A percentile compares a stretch with the other conserved stretches of the same genome.
Evolutionary conservation across 2,329 filamentous ascomycete genomes (phyloP).

Genomic region (Zasmidium citrigriseum): DNA sequence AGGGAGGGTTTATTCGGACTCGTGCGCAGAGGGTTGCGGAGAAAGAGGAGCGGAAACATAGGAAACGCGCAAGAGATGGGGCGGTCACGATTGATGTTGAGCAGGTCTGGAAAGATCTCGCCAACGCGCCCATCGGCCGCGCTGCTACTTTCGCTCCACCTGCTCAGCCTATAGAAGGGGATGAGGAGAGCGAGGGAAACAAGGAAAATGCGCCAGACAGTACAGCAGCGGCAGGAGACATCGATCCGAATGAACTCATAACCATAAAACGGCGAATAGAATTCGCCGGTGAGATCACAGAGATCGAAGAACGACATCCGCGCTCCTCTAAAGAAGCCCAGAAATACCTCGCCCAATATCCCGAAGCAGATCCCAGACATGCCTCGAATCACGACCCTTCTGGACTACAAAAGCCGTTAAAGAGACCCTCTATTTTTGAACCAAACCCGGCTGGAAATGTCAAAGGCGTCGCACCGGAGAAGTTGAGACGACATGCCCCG

Average conservation of each 20-base stretch:
- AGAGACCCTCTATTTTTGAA: conserved; percentile 52
- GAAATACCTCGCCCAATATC: conserved; percentile 49
- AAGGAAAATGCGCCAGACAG: conserved; percentile 24
- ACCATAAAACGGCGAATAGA: conserved; percentile 60
- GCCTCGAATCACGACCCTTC: conserved; percentile 21
- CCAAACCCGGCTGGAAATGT: conserved; percentile 51
- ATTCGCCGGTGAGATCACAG: conserved; percentile 58
- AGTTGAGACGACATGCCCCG: conserved; percentile 41
- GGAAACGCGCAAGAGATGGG: conserved; percentile 44
- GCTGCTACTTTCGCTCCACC: conserved; percentile 14
- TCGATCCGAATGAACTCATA: conserved; percentile 43
- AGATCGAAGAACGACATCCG: conserved; percentile 55
- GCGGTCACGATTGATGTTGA: conserved; percentile 59
- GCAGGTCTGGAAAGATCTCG: conserved; percentile 56
- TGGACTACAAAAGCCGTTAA: conserved; percentile 42
- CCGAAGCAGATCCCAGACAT: conserved; percentile 34
- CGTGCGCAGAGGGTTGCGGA: conserved; percentile 54
- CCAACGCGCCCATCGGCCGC: conserved; percentile 36
- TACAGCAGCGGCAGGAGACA: too few species aligned
- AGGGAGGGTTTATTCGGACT: conserved; percentile 56
- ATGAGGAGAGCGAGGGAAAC: conserved; percentile 21
- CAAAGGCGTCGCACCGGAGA: conserved; percentile 46
- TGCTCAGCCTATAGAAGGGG: conserved; percentile 19
- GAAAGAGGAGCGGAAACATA: conserved; percentile 50
- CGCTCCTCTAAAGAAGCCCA: conserved; percentile 58